Evolutionary conservation across 1,139 yeast species (phyloP).

Genomic region (Suhomyces kunorum): DNA sequence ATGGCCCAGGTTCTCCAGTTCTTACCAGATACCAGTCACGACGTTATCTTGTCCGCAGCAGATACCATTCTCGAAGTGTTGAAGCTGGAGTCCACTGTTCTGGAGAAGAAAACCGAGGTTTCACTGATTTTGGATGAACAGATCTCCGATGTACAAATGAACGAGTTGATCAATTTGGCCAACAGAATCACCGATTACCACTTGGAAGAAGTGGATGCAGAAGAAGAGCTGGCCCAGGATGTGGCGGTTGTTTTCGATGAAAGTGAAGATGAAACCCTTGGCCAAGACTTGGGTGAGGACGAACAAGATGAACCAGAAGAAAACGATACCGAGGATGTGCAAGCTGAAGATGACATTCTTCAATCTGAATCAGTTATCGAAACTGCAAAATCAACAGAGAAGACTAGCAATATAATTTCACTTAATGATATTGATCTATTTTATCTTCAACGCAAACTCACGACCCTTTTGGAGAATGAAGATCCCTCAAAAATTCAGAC

Average conservation of each 20-base stretch:
- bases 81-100: slow-evolving; percentile 43
- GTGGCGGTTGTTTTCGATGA: slow-evolving; percentile 50
- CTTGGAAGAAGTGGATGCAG: slow-evolving; percentile 18
- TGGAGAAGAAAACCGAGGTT: slow-evolving; percentile 38
- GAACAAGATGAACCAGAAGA: slow-evolving; percentile 21
- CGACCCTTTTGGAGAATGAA: slow-evolving; percentile 15
- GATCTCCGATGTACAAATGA: slow-evolving; percentile 50
- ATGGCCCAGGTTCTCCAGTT: slow-evolving; percentile 29
- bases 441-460: slow-evolving; percentile 27
- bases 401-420: slow-evolving; percentile 13
- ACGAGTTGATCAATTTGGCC: slow-evolving; percentile 53
- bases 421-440: slow-evolving; percentile 27
- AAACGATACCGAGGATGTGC: slow-evolving; percentile 20
- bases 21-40: slow-evolving; percentile 44
- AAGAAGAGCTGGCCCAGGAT: slow-evolving; percentile 27
- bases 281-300: slow-evolving; percentile 31
- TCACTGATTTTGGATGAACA: slow-evolving; percentile 46
- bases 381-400: background rate
- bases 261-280: slow-evolving; percentile 39
- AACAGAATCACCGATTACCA: slow-evolving; percentile 61
- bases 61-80: slow-evolving; percentile 66
- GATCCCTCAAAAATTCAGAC: slow-evolving; percentile 21
- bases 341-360: slow-evolving; percentile 3
- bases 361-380: slow-evolving; percentile 5
- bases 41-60: slow-evolving; percentile 55